Percentiles rank a stretch among this genome's conserved stretches.
phyloP scores from a whole-genome alignment of 345 rosid genomes.

The Erodium maritimum region DNA sequence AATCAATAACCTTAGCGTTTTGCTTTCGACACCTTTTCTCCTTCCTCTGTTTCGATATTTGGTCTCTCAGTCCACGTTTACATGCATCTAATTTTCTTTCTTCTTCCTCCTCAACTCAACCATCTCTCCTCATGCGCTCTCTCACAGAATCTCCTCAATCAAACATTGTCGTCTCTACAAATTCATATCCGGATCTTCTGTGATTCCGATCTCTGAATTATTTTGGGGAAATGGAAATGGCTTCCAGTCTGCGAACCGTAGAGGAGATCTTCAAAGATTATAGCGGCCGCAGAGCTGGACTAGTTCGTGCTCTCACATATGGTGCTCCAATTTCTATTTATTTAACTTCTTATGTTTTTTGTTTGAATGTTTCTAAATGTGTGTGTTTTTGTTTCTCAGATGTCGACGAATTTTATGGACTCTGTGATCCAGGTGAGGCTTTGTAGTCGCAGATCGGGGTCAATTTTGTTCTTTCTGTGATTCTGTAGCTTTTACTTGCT shows the following conservation, averaged over 20 bases:
- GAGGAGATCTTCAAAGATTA: slow-evolving; percentile 80
- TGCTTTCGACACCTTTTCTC: neutral
- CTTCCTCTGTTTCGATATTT: neutral
- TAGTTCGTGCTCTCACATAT: slow-evolving; percentile 31
- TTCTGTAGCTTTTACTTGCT: neutral
- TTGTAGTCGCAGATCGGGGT: neutral
- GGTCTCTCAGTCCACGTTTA: neutral
- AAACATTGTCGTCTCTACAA: neutral
- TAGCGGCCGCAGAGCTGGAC: slow-evolving; percentile 26
- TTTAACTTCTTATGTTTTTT: neutral
- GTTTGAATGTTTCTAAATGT: neutral
- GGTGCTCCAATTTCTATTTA: slow-evolving; percentile 12
- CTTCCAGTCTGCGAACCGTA: slow-evolving; percentile 57
- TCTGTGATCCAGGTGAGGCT: slow-evolving; percentile 31
- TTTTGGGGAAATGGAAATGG: neutral
- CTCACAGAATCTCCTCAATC: too few species aligned
- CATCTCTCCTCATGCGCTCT: too few species aligned
- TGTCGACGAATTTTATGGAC: slow-evolving; percentile 24
- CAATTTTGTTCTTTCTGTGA: neutral
- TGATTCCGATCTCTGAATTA: neutral
- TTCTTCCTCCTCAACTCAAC: too few species aligned
- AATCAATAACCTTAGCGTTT: neutral
- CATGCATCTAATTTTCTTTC: too few species aligned
- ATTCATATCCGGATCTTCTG: neutral
- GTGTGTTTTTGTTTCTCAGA: slow-evolving; percentile 12